Evolutionary conservation across 192 early-diverging fungal species (phyloP).

Genomic region (Geosiphon pyriformis): DNA sequence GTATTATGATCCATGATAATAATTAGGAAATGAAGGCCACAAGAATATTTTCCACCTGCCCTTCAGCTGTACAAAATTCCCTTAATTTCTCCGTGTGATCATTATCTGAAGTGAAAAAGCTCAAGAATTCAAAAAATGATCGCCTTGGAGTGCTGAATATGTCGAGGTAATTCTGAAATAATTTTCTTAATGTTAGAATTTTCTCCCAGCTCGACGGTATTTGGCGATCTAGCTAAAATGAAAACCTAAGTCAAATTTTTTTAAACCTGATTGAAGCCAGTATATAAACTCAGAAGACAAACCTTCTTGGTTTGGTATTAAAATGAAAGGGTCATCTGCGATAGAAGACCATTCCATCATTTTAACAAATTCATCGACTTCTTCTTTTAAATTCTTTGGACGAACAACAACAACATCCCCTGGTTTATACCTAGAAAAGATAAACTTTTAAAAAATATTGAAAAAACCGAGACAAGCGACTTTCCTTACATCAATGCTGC

Average conservation of each 20-base stretch:
- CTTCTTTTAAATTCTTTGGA: slow-evolving; percentile 65
- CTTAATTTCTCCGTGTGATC: slow-evolving; percentile 73
- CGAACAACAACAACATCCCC: slow-evolving; percentile 78
- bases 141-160: slow-evolving; percentile 79
- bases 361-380: slow-evolving; percentile 65
- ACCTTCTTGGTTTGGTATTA: slow-evolving; percentile 49
- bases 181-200: slow-evolving; percentile 63
- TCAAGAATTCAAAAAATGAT: slow-evolving; percentile 86
- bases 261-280: no score
- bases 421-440: slow-evolving; percentile 52
- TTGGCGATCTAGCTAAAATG: slow-evolving; percentile 32
- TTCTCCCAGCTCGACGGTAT: slow-evolving; percentile 48
- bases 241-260: neutral
- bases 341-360: slow-evolving; percentile 63
- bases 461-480: neutral
- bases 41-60: slow-evolving; percentile 47
- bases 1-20: neutral
- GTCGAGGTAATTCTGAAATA: slow-evolving; percentile 77
- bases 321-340: slow-evolving; percentile 56
- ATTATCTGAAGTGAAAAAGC: slow-evolving; percentile 66
- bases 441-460: neutral
- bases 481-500: neutral
- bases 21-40: no score
- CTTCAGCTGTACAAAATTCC: slow-evolving; percentile 73
- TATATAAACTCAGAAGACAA: neutral